Base-by-base conservation (phyloP, 2,329 filamentous ascomycete genomes). In the Neofusicoccum kwambonambiense region DNA sequence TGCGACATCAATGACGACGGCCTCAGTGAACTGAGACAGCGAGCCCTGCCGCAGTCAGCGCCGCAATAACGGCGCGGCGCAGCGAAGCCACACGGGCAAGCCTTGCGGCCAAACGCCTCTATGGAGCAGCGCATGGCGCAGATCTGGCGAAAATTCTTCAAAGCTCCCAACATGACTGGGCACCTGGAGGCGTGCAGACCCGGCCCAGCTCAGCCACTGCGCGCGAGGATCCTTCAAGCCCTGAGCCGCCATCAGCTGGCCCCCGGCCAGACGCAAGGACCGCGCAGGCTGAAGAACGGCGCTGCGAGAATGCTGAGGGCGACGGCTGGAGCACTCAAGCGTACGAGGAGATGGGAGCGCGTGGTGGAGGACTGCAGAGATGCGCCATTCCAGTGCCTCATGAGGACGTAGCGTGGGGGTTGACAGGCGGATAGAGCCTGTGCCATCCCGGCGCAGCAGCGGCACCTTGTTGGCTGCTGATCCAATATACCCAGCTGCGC, bases 401-500 rank as follows among this genome's bases (percentile, higher is more conserved):
- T 37, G 52, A 42, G 54, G 37, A 39, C 41, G 22, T 60, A 49
- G 56, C 56, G 56, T 60, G 56, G 56, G 56, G 56, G 56, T 60
- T 15, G 31, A 47, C 41, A 47, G 56, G 42, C 56, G 56, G 56
- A 60, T 60, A 60, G 56, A 47, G 56, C 56, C 56, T 60, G 56
- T 60, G 56, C 56, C 41, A 60, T 47, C 56, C 56, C 42, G 27
- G 56, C 19, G 22, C 54, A 34, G 39, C 52, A 41, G 35, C 52
- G 19, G 52, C 52, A 56, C 52, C 52, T 17, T 58, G 54, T 58
- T 60, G 56, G 56, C 56, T 47, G 56, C 47, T 34, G 56, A 60
- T 60, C 56, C 56, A 60, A 60, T 60, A 58, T 41, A 60, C 56
- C 15, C 56, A 60, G 56, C 56, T 60, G 56, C 56, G 56, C 56